These are phyloP conservation scores for Cercospora janseana DNA, from an alignment of 2,329 filamentous ascomycete species.

Conservation along the genomic window DNA sequence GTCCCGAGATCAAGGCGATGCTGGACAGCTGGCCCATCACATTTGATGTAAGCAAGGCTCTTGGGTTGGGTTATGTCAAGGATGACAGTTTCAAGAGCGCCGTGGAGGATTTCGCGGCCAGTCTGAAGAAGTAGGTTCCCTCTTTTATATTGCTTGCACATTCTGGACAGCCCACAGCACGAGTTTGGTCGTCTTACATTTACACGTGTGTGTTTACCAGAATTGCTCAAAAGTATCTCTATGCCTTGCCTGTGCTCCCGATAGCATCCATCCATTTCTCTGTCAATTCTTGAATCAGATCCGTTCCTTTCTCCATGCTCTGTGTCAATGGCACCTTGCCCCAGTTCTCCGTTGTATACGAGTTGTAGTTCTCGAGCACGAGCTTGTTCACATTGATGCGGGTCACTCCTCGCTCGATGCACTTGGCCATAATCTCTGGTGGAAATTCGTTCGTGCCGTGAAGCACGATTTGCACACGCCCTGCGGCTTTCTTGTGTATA, in stretches of 20 bases:
- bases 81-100: conserved; percentile 51
- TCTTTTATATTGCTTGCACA: too few species aligned
- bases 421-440: conserved; percentile 54
- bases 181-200: too few species aligned
- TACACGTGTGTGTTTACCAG: too few species aligned
- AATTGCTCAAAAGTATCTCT: background rate
- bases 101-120: conserved; percentile 45
- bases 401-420: conserved; percentile 55
- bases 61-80: conserved; percentile 51
- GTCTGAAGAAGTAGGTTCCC: conserved; percentile 35
- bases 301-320: conserved; percentile 55
- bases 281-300: conserved; percentile 55
- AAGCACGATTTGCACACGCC: conserved; percentile 53
- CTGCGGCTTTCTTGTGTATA: conserved; percentile 51
- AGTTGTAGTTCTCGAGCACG: conserved; percentile 51
- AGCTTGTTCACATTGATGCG: conserved; percentile 62
- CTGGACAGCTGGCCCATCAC: conserved; percentile 57
- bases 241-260: conserved; percentile 27
- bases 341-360: conserved; percentile 50
- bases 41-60: conserved; percentile 57
- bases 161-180: too few species aligned
- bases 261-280: conserved; percentile 55
- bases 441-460: conserved; percentile 60
- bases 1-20: conserved; percentile 52
- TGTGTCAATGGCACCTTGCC: conserved; percentile 54